Conservation (phyloP, 805 yeast genomes). For the Ogataea naganishii region DNA sequence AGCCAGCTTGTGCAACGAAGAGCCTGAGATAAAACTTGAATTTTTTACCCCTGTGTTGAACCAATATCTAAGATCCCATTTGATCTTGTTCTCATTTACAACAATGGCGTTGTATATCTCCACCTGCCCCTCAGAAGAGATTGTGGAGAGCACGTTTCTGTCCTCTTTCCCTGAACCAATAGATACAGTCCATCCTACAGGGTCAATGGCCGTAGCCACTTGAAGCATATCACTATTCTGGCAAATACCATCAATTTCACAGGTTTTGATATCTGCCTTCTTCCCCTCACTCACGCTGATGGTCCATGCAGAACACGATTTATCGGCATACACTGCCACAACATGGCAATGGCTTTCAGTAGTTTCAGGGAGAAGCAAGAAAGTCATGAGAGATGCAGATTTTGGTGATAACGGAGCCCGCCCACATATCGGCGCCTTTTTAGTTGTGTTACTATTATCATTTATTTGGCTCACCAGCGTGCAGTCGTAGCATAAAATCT, state of each 20-base stretch:
- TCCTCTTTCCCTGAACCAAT: slow-evolving; percentile 14
- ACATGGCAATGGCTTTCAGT: slow-evolving; percentile 28
- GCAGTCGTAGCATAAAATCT: slow-evolving; percentile 58
- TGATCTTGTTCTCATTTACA: slow-evolving; percentile 17
- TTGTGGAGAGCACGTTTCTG: slow-evolving; percentile 47
- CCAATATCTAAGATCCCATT: slow-evolving; percentile 44
- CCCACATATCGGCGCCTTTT: slow-evolving; percentile 15
- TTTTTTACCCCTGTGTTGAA: slow-evolving; percentile 48
- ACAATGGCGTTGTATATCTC: slow-evolving; percentile 31
- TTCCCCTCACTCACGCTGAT: slow-evolving; percentile 10
- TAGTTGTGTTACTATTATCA: slow-evolving; percentile 10
- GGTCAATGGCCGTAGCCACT: slow-evolving; percentile 47
- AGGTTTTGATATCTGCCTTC: slow-evolving; percentile 16
- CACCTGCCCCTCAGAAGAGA: slow-evolving; percentile 43
- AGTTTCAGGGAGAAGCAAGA: slow-evolving; percentile 29
- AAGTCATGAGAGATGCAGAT: slow-evolving; percentile 13
- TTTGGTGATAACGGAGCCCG: background rate
- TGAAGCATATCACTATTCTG: slow-evolving; percentile 10
- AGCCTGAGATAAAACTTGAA: slow-evolving; percentile 55
- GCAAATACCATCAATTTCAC: slow-evolving; percentile 24
- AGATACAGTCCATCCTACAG: slow-evolving; percentile 44
- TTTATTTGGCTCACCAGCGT: slow-evolving; percentile 13
- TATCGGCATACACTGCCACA: slow-evolving; percentile 39
- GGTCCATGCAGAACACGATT: slow-evolving; percentile 32
- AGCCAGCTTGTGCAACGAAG: slow-evolving; percentile 70